Percentiles rank a stretch among this genome's conserved stretches.
Evolutionary conservation across 2,329 filamentous ascomycete species (phyloP).

Genomic region (Onygenales sp.): DNA sequence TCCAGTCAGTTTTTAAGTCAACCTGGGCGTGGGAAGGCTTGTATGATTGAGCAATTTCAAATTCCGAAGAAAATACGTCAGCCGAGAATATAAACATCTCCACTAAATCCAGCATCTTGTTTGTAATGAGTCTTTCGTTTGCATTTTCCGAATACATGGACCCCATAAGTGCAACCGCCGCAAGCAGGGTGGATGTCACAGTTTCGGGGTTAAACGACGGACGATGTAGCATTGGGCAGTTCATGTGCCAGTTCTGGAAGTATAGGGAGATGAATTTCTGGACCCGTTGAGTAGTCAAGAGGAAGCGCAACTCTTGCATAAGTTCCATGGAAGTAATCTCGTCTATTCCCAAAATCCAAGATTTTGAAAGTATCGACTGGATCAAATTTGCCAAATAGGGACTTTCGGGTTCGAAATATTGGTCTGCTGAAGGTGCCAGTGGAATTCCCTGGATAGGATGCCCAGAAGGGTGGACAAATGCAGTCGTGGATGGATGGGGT

Average conservation of each 20-base stretch:
- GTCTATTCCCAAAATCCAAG: slow-evolving; percentile 29
- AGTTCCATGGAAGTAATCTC: slow-evolving; percentile 30
- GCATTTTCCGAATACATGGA: slow-evolving; percentile 36
- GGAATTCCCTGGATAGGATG: slow-evolving; percentile 14
- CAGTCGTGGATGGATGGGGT: slow-evolving; percentile 14
- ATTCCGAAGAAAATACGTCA: slow-evolving; percentile 32
- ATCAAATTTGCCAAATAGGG: slow-evolving; percentile 30
- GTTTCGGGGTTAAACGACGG: slow-evolving; percentile 32
- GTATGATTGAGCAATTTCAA: slow-evolving; percentile 28
- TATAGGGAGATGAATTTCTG: slow-evolving; percentile 33
- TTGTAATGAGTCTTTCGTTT: slow-evolving; percentile 28
- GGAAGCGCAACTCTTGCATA: slow-evolving; percentile 27
- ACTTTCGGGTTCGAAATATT: slow-evolving; percentile 24
- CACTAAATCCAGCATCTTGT: slow-evolving; percentile 33
- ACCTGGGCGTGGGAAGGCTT: slow-evolving; percentile 14
- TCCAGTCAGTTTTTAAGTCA: slow-evolving; percentile 22
- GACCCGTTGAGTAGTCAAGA: slow-evolving; percentile 33
- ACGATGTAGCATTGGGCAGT: slow-evolving; percentile 34
- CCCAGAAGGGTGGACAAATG: slow-evolving; percentile 10
- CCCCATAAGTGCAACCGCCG: slow-evolving; percentile 34
- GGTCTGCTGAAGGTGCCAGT: slow-evolving; percentile 13
- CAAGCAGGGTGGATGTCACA: slow-evolving; percentile 28
- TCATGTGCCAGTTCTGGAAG: slow-evolving; percentile 38
- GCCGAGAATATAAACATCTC: slow-evolving; percentile 36
- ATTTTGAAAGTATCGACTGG: slow-evolving; percentile 30